Evolutionary conservation across 306 rosid species (phyloP).

Genomic region (Adenanthera pavonina): DNA sequence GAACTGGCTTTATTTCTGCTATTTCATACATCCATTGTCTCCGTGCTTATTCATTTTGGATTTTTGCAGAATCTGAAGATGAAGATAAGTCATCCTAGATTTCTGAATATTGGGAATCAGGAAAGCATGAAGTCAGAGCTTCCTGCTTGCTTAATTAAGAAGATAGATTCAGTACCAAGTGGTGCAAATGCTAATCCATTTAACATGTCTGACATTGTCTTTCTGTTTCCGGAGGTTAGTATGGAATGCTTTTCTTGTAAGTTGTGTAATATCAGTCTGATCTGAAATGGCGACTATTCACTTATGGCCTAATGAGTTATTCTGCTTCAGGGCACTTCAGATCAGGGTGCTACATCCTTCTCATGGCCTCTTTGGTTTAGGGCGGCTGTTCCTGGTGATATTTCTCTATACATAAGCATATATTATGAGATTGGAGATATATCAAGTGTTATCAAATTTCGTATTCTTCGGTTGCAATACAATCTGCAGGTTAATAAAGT

Average conservation of each 20-base stretch:
- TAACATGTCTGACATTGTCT: constrained; percentile 58
- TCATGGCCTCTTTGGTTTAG: constrained; percentile 98
- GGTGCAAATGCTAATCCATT: constrained; percentile 42
- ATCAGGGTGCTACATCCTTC: constrained; percentile 72
- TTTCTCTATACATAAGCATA: constrained; percentile 74
- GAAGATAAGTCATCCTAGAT: constrained; percentile 91
- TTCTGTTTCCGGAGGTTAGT: constrained; percentile 88
- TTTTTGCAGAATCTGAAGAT: constrained; percentile 86
- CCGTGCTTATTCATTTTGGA: constrained; percentile 34
- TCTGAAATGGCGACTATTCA: constrained; percentile 33
- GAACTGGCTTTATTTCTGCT: constrained; percentile 35
- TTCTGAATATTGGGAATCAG: constrained; percentile 69
- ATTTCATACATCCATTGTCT: constrained; percentile 38
- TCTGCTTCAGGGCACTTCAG: constrained; percentile 65
- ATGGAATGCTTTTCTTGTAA: constrained; percentile 27
- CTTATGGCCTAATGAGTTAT: constrained; percentile 42
- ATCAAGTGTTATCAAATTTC: constrained; percentile 78
- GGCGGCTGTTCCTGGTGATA: constrained; percentile 90
- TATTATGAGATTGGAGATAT: constrained; percentile 87
- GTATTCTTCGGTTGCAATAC: constrained; percentile 84
- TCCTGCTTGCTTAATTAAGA: constrained; percentile 80
- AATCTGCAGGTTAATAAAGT: constrained; percentile 75
- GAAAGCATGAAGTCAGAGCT: constrained; percentile 63
- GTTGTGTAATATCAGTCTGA: constrained; percentile 29
- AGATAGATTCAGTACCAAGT: constrained; percentile 43